Evolutionary conservation across 1,284 basidiomycete genomes (phyloP), one percentile per base, ranked within the genome.

Genomic region (Melampsora americana): DNA sequence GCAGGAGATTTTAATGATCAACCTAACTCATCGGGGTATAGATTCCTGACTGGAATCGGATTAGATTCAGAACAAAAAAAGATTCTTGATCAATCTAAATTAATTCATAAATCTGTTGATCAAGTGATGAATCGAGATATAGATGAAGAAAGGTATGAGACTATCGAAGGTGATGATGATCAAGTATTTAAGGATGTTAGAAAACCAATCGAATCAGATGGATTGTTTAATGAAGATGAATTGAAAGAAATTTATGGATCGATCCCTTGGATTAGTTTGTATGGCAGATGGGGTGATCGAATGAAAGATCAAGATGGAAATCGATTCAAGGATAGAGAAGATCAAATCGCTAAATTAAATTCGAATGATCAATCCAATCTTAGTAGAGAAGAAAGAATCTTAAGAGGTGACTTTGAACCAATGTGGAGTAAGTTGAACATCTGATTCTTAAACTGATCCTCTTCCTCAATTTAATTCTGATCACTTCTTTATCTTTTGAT

Each of bases 1-100:
- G 72, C 72, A 4, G 72, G 72, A 20, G 72, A 75, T 59, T 68
- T 75, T 28, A 75, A 75, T 66, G 72, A 75, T 20, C 32, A 75
- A 48, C 72, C 72, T 30, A 56, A 42, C 44, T 65, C 65, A 20
- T 53, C 66, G 5, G 53, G 64, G 12, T 75, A 75, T 46, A 53
- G 59, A 6, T 66, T 75, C 1, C 14, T 75, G n/a, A 59, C 64
- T 0, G 72, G 72, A n/a, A 42, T 42, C 14, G 11, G 5, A 23
- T 26, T 68, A 16, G 42, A 64, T 2, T 23, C 62, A 60, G 30
- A 50, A 32, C 39, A 68, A 59, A 35, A 16, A 12, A 3, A 26
- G 1, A 61, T 61, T 7, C 23, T 68, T 16, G 14, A 75, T 23
- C 32, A 50, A 35, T 75, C 72, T 3, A 20, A 9, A 28, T 50